Percentiles rank a stretch among this genome's conserved stretches.
phyloP scores from a whole-genome alignment of 164 flowering plant species.

The Vitis rotundifolia region DNA sequence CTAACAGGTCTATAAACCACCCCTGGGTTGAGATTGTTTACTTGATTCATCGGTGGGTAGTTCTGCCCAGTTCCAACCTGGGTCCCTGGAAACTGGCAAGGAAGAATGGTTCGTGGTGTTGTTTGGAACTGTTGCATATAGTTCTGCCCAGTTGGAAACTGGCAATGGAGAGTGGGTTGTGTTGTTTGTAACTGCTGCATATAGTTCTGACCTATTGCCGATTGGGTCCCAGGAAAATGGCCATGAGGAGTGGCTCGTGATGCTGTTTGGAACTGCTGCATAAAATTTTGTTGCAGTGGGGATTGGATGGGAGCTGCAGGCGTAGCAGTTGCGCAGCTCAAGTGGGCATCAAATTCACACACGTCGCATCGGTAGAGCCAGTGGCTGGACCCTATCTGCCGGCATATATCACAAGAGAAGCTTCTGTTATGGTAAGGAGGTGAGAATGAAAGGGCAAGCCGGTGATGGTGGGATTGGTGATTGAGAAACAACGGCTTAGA shows the following conservation, averaged over 20 bases:
- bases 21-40: too few relatives aligned
- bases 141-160: too few relatives aligned
- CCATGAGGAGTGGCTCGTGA: too few relatives aligned
- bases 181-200: too few relatives aligned
- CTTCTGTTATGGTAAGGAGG: constrained; percentile 27
- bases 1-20: too few relatives aligned
- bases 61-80: too few relatives aligned
- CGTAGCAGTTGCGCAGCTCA: constrained; percentile 26
- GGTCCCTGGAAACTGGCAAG: too few relatives aligned
- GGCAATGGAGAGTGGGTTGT: too few relatives aligned
- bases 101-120: background rate
- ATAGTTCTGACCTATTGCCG: too few relatives aligned
- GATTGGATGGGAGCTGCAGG: background rate
- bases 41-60: too few relatives aligned
- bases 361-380: constrained; percentile 42
- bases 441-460: constrained; percentile 20
- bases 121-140: background rate
- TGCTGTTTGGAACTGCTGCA: too few relatives aligned
- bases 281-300: background rate
- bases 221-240: too few relatives aligned
- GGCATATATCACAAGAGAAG: constrained; percentile 42
- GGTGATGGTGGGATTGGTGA: constrained; percentile 37
- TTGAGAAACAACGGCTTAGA: constrained; percentile 23
- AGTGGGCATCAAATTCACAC: constrained; percentile 45
- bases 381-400: constrained; percentile 18